Base-by-base conservation (phyloP, 768 basidiomycete species). In the Psilocybe cyanescens region DNA sequence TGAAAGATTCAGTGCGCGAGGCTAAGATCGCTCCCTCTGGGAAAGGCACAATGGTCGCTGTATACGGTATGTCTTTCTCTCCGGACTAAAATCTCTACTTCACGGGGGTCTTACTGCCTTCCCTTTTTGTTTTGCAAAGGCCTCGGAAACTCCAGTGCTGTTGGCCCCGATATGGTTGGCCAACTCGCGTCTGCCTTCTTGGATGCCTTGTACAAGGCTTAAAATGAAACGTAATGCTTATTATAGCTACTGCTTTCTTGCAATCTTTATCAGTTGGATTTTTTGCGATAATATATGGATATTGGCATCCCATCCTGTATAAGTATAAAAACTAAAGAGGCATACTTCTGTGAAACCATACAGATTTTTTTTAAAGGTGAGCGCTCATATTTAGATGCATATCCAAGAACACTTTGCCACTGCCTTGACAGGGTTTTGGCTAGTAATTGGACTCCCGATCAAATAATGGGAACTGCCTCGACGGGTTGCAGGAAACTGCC, bases 31-130 rank as follows among this genome's bases (percentile, higher is more conserved):
- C 78, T 16, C 88, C 91, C 0, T 78, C 79, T 31, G 89, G 90
- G 5, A 85, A 89, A 68, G 97, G 97, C 7, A 86, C 86, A 31
- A 96, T 98, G 95, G 94, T 97, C 3, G 83, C 89, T 12, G 71
- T 99, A 11, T 99, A 97, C 70, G 95, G 95, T 95, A 61, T 57
- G 86, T 78, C 30, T 55, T 39, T 29, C 28, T 37, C 8, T 29
- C 8, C n/a, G 30, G 3, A 6, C 6, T 2, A 2, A 35, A 35
- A 35, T 35, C 11, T 35, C 3, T 11, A 11, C 33, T 35, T 35
- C 7, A 35, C 11, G 33, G 33, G 33, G 2, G 6, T 49, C 47
- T 17, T 49, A 19, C 47, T 49, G 4, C n/a, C 12, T 19, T 49
- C 8, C 24, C 50, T 14, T 59, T 41, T 11, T 57, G 57, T 24